phyloP scores from a whole-genome alignment of 2,329 filamentous ascomycete species.

The Talaromyces verruculosus region DNA sequence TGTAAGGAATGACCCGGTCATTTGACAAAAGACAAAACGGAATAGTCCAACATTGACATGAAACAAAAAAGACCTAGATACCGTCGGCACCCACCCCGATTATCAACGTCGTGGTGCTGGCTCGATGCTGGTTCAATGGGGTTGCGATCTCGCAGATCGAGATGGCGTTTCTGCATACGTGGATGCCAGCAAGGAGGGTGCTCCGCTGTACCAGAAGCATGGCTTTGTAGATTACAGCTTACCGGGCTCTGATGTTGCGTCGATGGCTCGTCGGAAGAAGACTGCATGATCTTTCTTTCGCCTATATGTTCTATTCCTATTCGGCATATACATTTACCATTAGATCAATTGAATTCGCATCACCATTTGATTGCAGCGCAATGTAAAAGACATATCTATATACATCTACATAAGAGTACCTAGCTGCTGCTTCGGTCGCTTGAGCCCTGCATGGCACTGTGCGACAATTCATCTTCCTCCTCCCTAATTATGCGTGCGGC shows the following conservation, averaged over 20 bases:
- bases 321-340: constrained; percentile 9
- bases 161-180: constrained; percentile 40
- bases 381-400: constrained; percentile 13
- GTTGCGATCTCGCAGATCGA: constrained; percentile 39
- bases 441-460: constrained; percentile 9
- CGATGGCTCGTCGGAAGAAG: constrained; percentile 23
- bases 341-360: constrained; percentile 12
- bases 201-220: constrained; percentile 40
- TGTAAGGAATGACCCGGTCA: constrained; percentile 25
- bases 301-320: constrained; percentile 1
- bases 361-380: constrained; percentile 4
- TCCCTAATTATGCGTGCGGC: constrained; percentile 26
- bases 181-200: constrained; percentile 39
- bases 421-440: constrained; percentile 13
- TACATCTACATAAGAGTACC: constrained; percentile 6
- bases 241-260: constrained; percentile 17
- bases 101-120: constrained; percentile 45
- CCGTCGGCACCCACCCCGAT: constrained; percentile 45
- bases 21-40: not conserved
- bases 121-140: constrained; percentile 41
- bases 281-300: constrained; percentile 12
- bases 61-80: constrained; percentile 35
- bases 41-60: constrained; percentile 9
- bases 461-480: constrained; percentile 14
- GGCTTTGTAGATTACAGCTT: constrained; percentile 40